Conservation (phyloP, 2,329 filamentous ascomycete genomes). For the Epichloe glyceriae region DNA sequence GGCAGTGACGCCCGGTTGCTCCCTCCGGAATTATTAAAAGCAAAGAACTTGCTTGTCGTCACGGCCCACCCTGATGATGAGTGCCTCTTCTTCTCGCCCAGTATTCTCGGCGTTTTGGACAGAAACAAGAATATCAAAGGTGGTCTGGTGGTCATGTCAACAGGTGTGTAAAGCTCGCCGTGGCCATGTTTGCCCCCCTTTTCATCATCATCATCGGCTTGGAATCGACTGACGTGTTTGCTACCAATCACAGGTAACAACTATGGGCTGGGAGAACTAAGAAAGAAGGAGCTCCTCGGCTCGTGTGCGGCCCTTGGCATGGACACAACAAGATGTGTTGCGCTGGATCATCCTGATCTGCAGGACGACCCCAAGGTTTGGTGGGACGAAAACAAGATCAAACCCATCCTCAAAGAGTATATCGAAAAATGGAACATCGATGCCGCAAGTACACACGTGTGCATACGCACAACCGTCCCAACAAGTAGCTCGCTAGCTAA, state of each 20-base stretch:
- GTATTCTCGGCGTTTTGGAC: conserved; percentile 18
- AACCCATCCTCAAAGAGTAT: conserved; percentile 19
- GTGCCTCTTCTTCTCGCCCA: conserved; percentile 21
- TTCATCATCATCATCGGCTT: background rate
- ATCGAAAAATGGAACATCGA: conserved; percentile 25
- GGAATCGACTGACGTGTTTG: background rate
- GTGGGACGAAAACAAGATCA: conserved; percentile 23
- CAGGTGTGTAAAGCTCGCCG: conserved; percentile 7
- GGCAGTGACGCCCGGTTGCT: conserved; percentile 23
- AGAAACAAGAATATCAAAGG: conserved; percentile 15
- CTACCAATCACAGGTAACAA: conserved; percentile 14
- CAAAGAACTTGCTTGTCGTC: conserved; percentile 24
- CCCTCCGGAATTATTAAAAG: conserved; percentile 19
- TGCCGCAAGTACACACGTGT: conserved; percentile 13
- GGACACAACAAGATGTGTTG: conserved; percentile 15
- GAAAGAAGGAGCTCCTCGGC: conserved; percentile 16
- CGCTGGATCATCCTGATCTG: conserved; percentile 21
- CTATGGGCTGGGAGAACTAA: conserved; percentile 17
- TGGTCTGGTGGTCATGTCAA: conserved; percentile 20
- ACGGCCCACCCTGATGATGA: conserved; percentile 29
- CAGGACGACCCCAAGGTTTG: conserved; percentile 25
- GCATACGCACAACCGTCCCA: background rate
- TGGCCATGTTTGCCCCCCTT: background rate
- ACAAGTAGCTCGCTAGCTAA: background rate
- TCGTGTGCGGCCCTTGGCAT: conserved; percentile 19